Conservation (phyloP, 441 rosid genomes). For the Capsella rubella region DNA sequence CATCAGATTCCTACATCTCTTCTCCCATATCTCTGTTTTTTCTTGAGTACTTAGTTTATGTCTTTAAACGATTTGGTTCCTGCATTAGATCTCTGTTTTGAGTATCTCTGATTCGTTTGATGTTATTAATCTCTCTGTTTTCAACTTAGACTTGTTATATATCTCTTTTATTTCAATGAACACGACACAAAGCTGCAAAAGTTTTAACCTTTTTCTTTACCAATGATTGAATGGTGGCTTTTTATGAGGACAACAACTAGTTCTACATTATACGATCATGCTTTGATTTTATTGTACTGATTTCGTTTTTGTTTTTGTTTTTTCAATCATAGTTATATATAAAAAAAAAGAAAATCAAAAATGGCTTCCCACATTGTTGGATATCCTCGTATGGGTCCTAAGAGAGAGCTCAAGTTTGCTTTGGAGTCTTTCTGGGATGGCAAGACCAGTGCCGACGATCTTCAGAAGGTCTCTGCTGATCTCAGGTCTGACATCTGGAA, state of each 20-base stretch:
- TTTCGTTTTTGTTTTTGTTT: neutral
- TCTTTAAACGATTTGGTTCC: neutral
- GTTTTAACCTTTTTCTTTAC: neutral
- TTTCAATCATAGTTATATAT: neutral
- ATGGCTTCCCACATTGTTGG: slow-evolving; percentile 99
- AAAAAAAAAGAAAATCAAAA: slow-evolving; percentile 23
- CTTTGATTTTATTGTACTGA: slow-evolving; percentile 1
- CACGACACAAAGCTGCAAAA: slow-evolving; percentile 32
- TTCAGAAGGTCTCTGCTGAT: slow-evolving; percentile 86
- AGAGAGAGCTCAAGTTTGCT: slow-evolving; percentile 97
- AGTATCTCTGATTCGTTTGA: neutral
- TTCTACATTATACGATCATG: neutral
- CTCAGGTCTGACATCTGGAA: slow-evolving; percentile 93
- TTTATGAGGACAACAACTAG: neutral
- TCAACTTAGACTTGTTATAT: slow-evolving; percentile 9
- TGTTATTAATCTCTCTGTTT: slow-evolving; percentile 17
- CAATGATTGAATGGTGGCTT: slow-evolving; percentile 3
- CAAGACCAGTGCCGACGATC: slow-evolving; percentile 88
- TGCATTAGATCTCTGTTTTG: slow-evolving; percentile 4
- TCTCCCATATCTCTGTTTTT: neutral
- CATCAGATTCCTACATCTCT: slow-evolving; percentile 22
- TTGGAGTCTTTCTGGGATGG: slow-evolving; percentile 98
- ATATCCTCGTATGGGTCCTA: slow-evolving; percentile 99
- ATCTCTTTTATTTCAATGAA: too few species aligned
- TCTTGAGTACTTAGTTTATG: too few species aligned